These are phyloP conservation scores for Mycena sp. DNA, from an alignment of 1,284 basidiomycete genomes.

Conservation along the genomic window DNA sequence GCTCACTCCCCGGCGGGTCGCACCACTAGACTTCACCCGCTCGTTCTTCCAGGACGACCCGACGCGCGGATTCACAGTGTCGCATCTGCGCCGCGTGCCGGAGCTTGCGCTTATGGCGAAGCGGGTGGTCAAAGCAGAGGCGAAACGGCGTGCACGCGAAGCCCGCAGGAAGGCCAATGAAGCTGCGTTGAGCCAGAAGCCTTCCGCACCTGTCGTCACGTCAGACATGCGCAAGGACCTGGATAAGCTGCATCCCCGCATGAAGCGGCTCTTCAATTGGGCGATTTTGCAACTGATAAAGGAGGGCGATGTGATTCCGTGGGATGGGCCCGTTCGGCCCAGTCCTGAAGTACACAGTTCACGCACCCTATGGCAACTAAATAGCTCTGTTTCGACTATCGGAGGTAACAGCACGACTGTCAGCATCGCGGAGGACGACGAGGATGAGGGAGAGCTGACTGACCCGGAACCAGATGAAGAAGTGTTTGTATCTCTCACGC, in stretches of 20 bases:
- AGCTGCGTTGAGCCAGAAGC: constrained; percentile 15
- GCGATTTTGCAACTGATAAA: constrained; percentile 68
- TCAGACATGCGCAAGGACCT: constrained; percentile 19
- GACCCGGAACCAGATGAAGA: constrained; percentile 69
- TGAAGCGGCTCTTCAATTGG: constrained; percentile 71
- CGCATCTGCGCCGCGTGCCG: constrained; percentile 77
- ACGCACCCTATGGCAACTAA: constrained; percentile 54
- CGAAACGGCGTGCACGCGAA: constrained; percentile 56
- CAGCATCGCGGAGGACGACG: constrained; percentile 41
- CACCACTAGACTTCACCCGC: constrained; percentile 22
- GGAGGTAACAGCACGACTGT: constrained; percentile 36
- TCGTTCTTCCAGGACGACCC: not conserved
- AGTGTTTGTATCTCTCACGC: constrained; percentile 68
- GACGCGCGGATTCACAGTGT: constrained; percentile 68
- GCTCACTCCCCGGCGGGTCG: constrained; percentile 36
- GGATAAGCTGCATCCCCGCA: constrained; percentile 50
- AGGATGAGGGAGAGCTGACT: constrained; percentile 60
- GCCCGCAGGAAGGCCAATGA: constrained; percentile 47
- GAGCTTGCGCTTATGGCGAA: constrained; percentile 69
- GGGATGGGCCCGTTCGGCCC: constrained; percentile 63
- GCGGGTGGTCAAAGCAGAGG: constrained; percentile 67
- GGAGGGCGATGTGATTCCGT: constrained; percentile 74
- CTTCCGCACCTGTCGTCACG: constrained; percentile 1
- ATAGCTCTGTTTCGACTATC: constrained; percentile 38
- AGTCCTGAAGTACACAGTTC: constrained; percentile 24